Conservation (phyloP, 345 rosid genomes). For the Bruguiera sexangula region DNA sequence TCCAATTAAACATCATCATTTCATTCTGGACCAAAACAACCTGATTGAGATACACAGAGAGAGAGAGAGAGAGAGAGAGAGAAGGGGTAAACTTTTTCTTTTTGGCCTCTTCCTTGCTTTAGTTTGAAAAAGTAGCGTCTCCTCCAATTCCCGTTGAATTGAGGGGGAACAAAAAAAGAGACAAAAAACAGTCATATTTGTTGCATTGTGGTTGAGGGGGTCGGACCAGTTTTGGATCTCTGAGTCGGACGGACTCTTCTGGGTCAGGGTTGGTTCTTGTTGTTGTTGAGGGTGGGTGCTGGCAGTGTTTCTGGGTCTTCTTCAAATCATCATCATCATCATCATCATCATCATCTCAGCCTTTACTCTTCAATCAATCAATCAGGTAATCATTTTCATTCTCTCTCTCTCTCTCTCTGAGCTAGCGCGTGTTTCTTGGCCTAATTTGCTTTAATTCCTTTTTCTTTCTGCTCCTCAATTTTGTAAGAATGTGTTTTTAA, state of each 20-base stretch:
- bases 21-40: conserved; percentile 25
- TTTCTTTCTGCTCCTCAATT: conserved; percentile 8
- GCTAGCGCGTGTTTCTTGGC: no score
- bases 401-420: conserved; percentile 1
- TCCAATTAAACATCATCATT: conserved; percentile 33
- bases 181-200: neutral
- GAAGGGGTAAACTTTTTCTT: neutral
- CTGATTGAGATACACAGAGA: conserved; percentile 10
- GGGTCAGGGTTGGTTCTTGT: neutral
- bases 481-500: neutral
- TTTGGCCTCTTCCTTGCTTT: neutral
- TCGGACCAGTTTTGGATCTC: conserved; percentile 1
- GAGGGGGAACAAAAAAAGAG: conserved; percentile 1
- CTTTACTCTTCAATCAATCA: conserved; percentile 59
- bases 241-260: neutral
- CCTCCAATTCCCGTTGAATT: conserved; percentile 19
- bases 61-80: conserved; percentile 16
- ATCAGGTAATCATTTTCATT: conserved; percentile 52
- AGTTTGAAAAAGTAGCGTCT: conserved; percentile 13
- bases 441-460: neutral
- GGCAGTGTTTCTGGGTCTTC: conserved; percentile 42
- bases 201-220: conserved; percentile 7
- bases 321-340: conserved; percentile 36
- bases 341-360: conserved; percentile 31
- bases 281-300: conserved; percentile 25